Base-by-base conservation (phyloP, 176 grass and related monocot species). In the Musa beccarii region DNA sequence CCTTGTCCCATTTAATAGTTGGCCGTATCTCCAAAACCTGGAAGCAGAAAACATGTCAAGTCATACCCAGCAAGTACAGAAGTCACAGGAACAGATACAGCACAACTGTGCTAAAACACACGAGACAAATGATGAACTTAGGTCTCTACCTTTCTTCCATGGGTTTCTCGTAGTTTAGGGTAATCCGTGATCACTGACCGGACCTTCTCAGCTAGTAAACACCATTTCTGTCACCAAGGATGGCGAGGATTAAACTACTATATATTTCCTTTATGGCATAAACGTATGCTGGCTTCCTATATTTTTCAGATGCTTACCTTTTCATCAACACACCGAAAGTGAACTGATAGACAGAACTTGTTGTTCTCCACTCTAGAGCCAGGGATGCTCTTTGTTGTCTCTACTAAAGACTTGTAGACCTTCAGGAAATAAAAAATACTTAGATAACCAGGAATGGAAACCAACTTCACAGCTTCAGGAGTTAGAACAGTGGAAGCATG, bases 21-120 rank as follows among this genome's bases (percentile, higher is more conserved):
- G 72, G 72, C 11, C 72, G 72, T 57, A 74, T 56, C 72, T 74
- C 72, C 72, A 74, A 74, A 54, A 74, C 72, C 72, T 74, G 52
- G 57, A 70, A 49, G 55, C 62, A 10, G 1, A 14, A 50, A 43
- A 51, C 10, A 10, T 20, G 34, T 11, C 43, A 22, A 52, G 68
- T 51, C 49, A 34, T 8, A 50, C 10, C 21, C 11, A 21, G 15
- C 34, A 43, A 43, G 34, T 6, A 43, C 34, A 43, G 4, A 43
- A 43, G 34, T 43, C 34, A 43, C 34, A 5, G 34, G 0, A 43
- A 43, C 34, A 43, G 34, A 43, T 21, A 61, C 57, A 21, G 2
- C 2, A 8, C 4, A 34, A 34, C 2, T 4, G 29, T 34, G n/a
- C 56, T n/a, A 51, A 69, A 49, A 19, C 24, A 14, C 11, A 74